Conservation (phyloP, 805 yeast species). For the Barnettozyma populi region DNA sequence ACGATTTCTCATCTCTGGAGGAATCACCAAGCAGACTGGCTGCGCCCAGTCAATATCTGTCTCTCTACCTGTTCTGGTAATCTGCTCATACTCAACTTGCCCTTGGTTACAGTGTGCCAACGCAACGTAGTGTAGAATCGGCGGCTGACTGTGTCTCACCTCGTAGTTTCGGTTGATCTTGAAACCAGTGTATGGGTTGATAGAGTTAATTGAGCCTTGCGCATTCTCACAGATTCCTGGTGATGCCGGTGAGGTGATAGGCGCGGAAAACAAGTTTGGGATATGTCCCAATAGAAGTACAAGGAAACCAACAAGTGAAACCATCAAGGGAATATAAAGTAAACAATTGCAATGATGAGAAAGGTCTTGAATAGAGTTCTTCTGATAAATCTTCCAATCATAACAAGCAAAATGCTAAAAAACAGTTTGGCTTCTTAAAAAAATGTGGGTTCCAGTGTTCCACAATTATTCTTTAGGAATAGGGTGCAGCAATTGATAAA, state of each 20-base stretch:
- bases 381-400: slow-evolving; percentile 5
- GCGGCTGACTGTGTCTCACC: slow-evolving; percentile 32
- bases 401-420: slow-evolving; percentile 2
- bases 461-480: not conserved
- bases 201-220: slow-evolving; percentile 9
- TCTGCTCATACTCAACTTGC: slow-evolving; percentile 36
- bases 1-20: slow-evolving; percentile 15
- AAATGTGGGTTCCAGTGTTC: not conserved
- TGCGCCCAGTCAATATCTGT: slow-evolving; percentile 44
- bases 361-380: slow-evolving; percentile 3
- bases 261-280: not conserved
- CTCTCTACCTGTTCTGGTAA: slow-evolving; percentile 28
- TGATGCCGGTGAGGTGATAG: not conserved
- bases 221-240: slow-evolving; percentile 33
- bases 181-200: slow-evolving; percentile 48
- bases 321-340: slow-evolving; percentile 6
- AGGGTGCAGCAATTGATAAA: not conserved
- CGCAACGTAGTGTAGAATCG: slow-evolving; percentile 38
- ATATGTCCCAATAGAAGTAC: not conserved
- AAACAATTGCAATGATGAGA: slow-evolving; percentile 1
- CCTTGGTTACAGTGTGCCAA: slow-evolving; percentile 52
- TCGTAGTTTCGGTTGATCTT: slow-evolving; percentile 45
- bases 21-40: slow-evolving; percentile 41
- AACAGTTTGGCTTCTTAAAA: not conserved
- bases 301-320: not conserved